Evolutionary conservation across 2,329 filamentous ascomycete species (phyloP).

Genomic region (Trichoderma gracile): DNA sequence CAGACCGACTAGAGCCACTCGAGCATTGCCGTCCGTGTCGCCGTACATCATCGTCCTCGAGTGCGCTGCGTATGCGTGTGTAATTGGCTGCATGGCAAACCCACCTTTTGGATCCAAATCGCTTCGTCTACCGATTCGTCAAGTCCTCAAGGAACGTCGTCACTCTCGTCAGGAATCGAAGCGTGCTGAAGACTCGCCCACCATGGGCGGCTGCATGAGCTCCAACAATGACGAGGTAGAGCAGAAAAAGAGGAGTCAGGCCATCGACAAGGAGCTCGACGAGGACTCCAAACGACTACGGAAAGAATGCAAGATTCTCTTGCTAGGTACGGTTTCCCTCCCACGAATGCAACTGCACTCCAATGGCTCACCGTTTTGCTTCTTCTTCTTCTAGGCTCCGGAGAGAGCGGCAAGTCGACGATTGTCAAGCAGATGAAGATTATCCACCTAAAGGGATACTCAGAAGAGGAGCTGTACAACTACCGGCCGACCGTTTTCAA

Average conservation of each 20-base stretch:
- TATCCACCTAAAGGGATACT: slow-evolving; percentile 97
- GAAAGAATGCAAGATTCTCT: slow-evolving; percentile 97
- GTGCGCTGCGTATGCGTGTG: slow-evolving; percentile 20
- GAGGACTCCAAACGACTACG: slow-evolving; percentile 91
- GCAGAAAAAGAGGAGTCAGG: slow-evolving; percentile 94
- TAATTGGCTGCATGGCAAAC: slow-evolving; percentile 26
- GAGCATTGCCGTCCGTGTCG: background rate
- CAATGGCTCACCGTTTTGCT: slow-evolving; percentile 28
- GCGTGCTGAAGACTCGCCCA: slow-evolving; percentile 35
- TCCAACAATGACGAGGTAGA: slow-evolving; percentile 82
- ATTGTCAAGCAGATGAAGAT: slow-evolving; percentile 99
- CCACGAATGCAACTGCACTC: background rate
- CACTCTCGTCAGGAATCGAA: slow-evolving; percentile 15
- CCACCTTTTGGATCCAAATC: slow-evolving; percentile 24
- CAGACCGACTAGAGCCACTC: background rate
- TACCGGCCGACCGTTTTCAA: slow-evolving; percentile 98
- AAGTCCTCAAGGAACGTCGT: slow-evolving; percentile 21
- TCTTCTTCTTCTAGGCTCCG: slow-evolving; percentile 69
- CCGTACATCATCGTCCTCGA: background rate
- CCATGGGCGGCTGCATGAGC: slow-evolving; percentile 94
- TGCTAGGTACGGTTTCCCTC: slow-evolving; percentile 68
- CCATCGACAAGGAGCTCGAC: slow-evolving; percentile 90
- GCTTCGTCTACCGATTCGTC: slow-evolving; percentile 25
- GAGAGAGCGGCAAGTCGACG: slow-evolving; percentile 97
- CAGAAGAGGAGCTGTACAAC: slow-evolving; percentile 86